phyloP scores from a whole-genome alignment of 2,329 filamentous ascomycete genomes.

The Pseudogymnoascus sp. region DNA sequence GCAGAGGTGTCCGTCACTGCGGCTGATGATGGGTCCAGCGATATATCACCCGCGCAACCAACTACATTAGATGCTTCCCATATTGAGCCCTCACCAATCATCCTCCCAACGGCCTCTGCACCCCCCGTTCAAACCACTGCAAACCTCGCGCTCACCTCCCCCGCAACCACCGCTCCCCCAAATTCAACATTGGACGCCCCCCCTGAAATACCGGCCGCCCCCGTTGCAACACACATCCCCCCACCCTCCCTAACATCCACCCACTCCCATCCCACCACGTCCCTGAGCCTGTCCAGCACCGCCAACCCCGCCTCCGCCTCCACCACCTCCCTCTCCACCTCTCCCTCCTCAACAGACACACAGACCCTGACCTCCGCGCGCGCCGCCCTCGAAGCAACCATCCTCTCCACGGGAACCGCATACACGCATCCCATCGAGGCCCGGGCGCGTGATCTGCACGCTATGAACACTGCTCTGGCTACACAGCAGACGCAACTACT shows the following conservation, averaged over 20 bases:
- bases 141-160: background rate
- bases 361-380: constrained; percentile 47
- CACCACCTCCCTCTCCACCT: constrained; percentile 7
- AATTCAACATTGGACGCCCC: background rate
- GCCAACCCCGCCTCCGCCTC: constrained; percentile 9
- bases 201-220: background rate
- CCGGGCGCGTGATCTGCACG: constrained; percentile 61
- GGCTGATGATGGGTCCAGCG: background rate
- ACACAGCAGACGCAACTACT: constrained; percentile 59
- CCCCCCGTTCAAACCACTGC: background rate
- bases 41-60: background rate
- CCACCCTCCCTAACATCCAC: constrained; percentile 8
- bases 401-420: constrained; percentile 50
- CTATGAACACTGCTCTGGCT: constrained; percentile 55
- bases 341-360: constrained; percentile 21
- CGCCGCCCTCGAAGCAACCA: constrained; percentile 48
- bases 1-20: no score
- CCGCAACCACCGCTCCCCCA: background rate
- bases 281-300: constrained; percentile 6
- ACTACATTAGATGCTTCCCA: background rate
- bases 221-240: background rate
- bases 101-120: background rate
- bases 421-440: constrained; percentile 60
- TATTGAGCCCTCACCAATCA: background rate
- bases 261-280: background rate